Conservation (phyloP, 1,284 basidiomycete species). For the Malassezia globosa region DNA sequence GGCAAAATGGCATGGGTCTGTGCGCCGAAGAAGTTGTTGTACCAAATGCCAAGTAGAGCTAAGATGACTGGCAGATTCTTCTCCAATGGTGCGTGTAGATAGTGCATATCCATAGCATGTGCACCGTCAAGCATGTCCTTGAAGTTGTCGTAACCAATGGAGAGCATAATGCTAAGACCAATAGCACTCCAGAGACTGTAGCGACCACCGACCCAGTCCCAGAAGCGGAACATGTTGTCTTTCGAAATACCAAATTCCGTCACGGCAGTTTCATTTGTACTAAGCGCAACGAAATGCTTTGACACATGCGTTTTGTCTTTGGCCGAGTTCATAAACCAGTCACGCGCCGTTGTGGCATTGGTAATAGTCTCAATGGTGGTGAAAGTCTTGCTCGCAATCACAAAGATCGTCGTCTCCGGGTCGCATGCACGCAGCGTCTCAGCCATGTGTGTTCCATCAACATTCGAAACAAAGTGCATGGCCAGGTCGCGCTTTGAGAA, state of each 20-base stretch:
- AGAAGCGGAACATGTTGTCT: slow-evolving; percentile 98
- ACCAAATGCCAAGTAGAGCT: slow-evolving; percentile 90
- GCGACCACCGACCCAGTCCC: slow-evolving; percentile 99
- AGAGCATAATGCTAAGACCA: slow-evolving; percentile 82
- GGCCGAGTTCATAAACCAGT: slow-evolving; percentile 81
- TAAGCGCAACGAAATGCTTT: slow-evolving; percentile 96
- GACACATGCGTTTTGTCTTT: slow-evolving; percentile 71
- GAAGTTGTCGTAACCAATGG: slow-evolving; percentile 89
- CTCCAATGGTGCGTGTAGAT: slow-evolving; percentile 75
- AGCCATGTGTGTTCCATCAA: slow-evolving; percentile 92
- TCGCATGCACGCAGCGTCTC: slow-evolving; percentile 73
- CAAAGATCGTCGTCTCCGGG: slow-evolving; percentile 89
- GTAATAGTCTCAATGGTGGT: slow-evolving; percentile 99
- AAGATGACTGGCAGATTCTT: slow-evolving; percentile 83
- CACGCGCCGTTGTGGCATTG: slow-evolving; percentile 82
- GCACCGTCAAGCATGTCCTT: slow-evolving; percentile 78
- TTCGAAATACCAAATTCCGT: slow-evolving; percentile 85
- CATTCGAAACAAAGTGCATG: slow-evolving; percentile 88
- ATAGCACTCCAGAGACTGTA: slow-evolving; percentile 98
- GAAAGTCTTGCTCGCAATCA: slow-evolving; percentile 96
- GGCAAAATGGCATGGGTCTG: slow-evolving; percentile 91
- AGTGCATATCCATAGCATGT: slow-evolving; percentile 95
- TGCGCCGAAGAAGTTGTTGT: slow-evolving; percentile 92
- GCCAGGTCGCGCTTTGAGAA: slow-evolving; percentile 81
- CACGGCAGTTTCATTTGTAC: slow-evolving; percentile 88